Evolutionary conservation across 352 stramenopile genomes (phyloP).

Genomic region (Phytophthora europaea): DNA sequence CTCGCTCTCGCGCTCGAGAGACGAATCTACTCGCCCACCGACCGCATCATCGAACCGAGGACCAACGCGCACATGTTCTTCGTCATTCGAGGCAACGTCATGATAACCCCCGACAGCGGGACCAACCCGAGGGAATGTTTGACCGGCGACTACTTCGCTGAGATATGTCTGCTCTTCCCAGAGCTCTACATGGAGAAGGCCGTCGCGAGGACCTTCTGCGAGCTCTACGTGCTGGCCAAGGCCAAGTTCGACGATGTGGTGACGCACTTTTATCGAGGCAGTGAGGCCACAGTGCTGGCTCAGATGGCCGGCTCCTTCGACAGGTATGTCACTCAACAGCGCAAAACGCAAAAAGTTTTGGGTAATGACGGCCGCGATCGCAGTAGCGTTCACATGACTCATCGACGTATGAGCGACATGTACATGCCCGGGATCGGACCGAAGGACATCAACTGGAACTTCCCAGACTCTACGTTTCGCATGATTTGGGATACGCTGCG

Average conservation of each 20-base stretch:
- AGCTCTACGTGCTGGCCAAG: slow-evolving; percentile 76
- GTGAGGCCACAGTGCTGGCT: slow-evolving; percentile 27
- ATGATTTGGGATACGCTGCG: slow-evolving; percentile 44
- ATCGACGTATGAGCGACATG: not conserved
- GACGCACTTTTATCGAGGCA: slow-evolving; percentile 56
- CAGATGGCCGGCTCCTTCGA: slow-evolving; percentile 56
- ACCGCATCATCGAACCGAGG: slow-evolving; percentile 69
- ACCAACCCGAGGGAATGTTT: slow-evolving; percentile 55
- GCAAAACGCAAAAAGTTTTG: slow-evolving; percentile 77
- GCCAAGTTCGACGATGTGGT: slow-evolving; percentile 59
- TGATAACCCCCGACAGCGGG: slow-evolving; percentile 51
- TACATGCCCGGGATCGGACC: not conserved
- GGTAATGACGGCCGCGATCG: slow-evolving; percentile 39
- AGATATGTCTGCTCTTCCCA: slow-evolving; percentile 53
- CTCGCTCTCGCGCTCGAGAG: slow-evolving; percentile 54
- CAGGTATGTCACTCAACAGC: slow-evolving; percentile 60
- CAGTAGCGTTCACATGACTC: not conserved
- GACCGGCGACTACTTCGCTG: slow-evolving; percentile 65
- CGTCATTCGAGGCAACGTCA: slow-evolving; percentile 60
- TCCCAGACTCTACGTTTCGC: not conserved
- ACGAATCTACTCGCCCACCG: slow-evolving; percentile 58
- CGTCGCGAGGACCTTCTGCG: slow-evolving; percentile 74
- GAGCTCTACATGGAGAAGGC: slow-evolving; percentile 70
- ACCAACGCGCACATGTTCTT: slow-evolving; percentile 78
- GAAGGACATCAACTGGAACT: slow-evolving; percentile 14